A percentile compares a stretch with the other conserved stretches of the same genome.
phyloP scores from a whole-genome alignment of 305 asterid species.

The Solanum aculeatissimum region DNA sequence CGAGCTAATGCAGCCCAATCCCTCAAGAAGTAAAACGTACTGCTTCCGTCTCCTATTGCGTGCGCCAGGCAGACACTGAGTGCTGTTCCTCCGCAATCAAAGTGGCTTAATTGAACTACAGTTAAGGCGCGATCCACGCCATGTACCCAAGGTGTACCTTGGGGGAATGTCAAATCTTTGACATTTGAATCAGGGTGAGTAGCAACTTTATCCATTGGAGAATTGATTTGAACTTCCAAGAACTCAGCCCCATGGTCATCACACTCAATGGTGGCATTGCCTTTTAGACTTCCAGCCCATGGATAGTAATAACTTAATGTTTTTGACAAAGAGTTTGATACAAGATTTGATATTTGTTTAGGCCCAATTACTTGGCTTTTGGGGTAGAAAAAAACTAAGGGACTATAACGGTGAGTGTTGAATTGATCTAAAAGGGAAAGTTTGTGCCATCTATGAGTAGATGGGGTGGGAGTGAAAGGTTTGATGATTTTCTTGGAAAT shows the following conservation, averaged over 20 bases:
- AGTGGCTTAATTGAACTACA: background rate
- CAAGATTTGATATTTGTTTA: background rate
- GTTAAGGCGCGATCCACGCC: background rate
- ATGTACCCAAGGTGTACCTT: background rate
- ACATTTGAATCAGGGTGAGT: background rate
- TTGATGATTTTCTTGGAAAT: background rate
- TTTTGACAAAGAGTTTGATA: background rate
- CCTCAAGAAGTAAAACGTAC: background rate
- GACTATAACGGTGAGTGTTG: background rate
- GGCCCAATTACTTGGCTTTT: background rate
- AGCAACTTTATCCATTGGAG: background rate
- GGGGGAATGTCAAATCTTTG: background rate
- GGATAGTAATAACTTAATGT: background rate
- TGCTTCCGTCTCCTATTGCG: background rate
- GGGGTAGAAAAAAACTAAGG: background rate
- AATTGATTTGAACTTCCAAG: background rate
- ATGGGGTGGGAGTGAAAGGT: background rate
- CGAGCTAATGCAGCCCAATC: background rate
- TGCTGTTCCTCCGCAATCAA: background rate
- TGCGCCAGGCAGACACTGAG: background rate
- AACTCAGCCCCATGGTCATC: background rate
- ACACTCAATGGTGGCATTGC: background rate
- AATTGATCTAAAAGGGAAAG: background rate
- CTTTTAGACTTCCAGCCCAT: background rate
- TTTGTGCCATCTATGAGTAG: background rate